phyloP scores from a whole-genome alignment of 495 filamentous ascomycete species.

The Hyaloscypha bicolor region DNA sequence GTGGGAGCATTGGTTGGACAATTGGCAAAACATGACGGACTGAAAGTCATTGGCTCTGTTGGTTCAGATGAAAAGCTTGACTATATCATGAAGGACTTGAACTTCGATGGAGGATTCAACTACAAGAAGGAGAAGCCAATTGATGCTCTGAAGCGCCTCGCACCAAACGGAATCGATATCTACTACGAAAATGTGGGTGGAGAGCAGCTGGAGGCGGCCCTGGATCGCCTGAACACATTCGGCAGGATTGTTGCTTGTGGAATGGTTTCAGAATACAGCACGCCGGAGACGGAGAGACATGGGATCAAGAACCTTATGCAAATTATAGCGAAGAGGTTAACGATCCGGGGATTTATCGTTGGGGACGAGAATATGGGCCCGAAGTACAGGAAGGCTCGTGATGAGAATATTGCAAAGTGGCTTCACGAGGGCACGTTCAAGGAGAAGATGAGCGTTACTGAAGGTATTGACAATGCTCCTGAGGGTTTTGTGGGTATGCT shows the following conservation, averaged over 20 bases:
- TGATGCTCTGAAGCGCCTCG: constrained; percentile 72
- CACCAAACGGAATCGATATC: constrained; percentile 86
- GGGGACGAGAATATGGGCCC: constrained; percentile 62
- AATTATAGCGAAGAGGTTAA: constrained; percentile 49
- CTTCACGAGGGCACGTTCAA: constrained; percentile 81
- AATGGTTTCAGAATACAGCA: constrained; percentile 76
- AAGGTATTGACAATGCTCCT: constrained; percentile 81
- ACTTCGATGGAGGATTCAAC: constrained; percentile 74
- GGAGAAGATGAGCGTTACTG: constrained; percentile 66
- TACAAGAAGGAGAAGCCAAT: constrained; percentile 65
- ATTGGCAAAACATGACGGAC: constrained; percentile 83
- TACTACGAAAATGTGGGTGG: constrained; percentile 97
- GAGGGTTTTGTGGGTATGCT: constrained; percentile 88
- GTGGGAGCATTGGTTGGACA: constrained; percentile 86
- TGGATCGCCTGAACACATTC: constrained; percentile 67
- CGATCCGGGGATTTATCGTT: constrained; percentile 78
- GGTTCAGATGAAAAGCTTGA: constrained; percentile 69
- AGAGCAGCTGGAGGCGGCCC: constrained; percentile 78
- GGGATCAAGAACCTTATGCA: constrained; percentile 66
- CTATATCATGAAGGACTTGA: constrained; percentile 63
- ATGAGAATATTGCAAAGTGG: constrained; percentile 83
- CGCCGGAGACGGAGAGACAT: constrained; percentile 56
- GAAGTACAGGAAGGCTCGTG: constrained; percentile 73
- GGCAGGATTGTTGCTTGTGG: constrained; percentile 69
- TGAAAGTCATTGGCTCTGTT: constrained; percentile 73